Conservation (phyloP, 176 grass and related monocot genomes). For the Melocanna baccifera region DNA sequence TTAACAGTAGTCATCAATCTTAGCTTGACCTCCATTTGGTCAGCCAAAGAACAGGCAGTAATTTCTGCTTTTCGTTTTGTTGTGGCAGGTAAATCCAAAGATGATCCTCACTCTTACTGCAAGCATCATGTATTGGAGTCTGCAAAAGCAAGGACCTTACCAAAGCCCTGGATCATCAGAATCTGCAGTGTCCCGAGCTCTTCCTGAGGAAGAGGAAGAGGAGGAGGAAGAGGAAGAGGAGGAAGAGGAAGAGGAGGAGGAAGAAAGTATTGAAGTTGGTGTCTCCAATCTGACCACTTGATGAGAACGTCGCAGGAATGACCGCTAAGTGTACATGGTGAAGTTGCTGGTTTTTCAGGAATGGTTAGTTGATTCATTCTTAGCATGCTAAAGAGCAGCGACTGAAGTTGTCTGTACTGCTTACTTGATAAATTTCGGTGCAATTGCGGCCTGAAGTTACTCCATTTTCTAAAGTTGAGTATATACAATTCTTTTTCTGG, state of each 20-base stretch:
- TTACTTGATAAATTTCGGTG: neutral
- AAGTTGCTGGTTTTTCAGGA: neutral
- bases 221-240: conserved; percentile 2
- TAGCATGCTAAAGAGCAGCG: neutral
- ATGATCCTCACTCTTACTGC: conserved; percentile 88
- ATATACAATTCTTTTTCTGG: neutral
- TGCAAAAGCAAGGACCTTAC: conserved; percentile 56
- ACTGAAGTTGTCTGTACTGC: neutral
- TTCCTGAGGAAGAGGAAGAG: conserved; percentile 33
- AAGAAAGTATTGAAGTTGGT: conserved; percentile 37
- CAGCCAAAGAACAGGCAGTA: neutral
- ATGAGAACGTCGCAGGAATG: neutral
- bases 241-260: conserved; percentile 17
- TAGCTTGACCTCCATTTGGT: neutral
- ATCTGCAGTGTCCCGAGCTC: conserved; percentile 5
- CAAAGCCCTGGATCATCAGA: conserved; percentile 25
- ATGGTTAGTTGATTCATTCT: conserved; percentile 16
- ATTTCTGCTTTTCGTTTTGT: neutral
- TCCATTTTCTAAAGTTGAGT: neutral
- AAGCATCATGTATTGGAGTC: conserved; percentile 91
- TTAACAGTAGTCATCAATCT: neutral
- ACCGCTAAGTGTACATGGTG: neutral
- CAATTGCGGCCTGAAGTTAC: neutral
- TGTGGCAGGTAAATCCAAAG: conserved; percentile 76
- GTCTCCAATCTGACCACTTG: conserved; percentile 29